Percentiles rank a stretch among this genome's conserved stretches.
Conservation (phyloP, 441 rosid genomes). For the Adansonia gregorii region DNA sequence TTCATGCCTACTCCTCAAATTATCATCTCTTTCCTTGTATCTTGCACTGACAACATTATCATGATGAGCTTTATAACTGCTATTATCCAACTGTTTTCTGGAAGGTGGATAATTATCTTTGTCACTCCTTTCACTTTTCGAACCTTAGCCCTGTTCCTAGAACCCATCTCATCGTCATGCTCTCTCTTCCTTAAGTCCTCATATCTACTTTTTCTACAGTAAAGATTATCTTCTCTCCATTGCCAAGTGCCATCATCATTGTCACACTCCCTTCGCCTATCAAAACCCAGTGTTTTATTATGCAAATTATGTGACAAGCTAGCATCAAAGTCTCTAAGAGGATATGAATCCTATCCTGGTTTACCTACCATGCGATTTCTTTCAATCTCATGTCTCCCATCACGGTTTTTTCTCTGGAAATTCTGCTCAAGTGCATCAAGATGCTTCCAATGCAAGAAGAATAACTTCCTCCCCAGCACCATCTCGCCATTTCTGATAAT, state of each 20-base stretch:
- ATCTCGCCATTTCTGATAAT: constrained; percentile 66
- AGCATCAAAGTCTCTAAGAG: constrained; percentile 62
- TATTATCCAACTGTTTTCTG: constrained; percentile 77
- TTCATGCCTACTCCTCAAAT: constrained; percentile 59
- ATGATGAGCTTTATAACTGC: constrained; percentile 52
- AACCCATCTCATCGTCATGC: constrained; percentile 65
- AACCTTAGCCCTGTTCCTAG: constrained; percentile 67
- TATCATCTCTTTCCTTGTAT: constrained; percentile 65
- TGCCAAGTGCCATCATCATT: constrained; percentile 60
- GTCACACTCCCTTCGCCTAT: constrained; percentile 69
- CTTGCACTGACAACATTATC: constrained; percentile 59
- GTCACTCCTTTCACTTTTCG: constrained; percentile 66
- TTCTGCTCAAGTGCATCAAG: constrained; percentile 57
- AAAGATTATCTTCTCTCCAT: constrained; percentile 63
- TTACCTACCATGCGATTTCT: constrained; percentile 46
- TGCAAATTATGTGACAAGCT: constrained; percentile 42
- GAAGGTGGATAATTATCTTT: constrained; percentile 63
- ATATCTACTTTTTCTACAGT: constrained; percentile 54
- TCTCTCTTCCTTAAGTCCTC: constrained; percentile 78
- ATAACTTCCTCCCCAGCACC: constrained; percentile 72
- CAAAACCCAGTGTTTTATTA: constrained; percentile 58
- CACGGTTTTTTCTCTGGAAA: constrained; percentile 61
- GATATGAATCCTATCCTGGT: constrained; percentile 63
- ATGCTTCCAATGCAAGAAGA: constrained; percentile 47
- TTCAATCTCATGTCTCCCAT: constrained; percentile 66